Base-by-base conservation (phyloP, 169 alveolate species). In the Eimeria falciformis region DNA sequence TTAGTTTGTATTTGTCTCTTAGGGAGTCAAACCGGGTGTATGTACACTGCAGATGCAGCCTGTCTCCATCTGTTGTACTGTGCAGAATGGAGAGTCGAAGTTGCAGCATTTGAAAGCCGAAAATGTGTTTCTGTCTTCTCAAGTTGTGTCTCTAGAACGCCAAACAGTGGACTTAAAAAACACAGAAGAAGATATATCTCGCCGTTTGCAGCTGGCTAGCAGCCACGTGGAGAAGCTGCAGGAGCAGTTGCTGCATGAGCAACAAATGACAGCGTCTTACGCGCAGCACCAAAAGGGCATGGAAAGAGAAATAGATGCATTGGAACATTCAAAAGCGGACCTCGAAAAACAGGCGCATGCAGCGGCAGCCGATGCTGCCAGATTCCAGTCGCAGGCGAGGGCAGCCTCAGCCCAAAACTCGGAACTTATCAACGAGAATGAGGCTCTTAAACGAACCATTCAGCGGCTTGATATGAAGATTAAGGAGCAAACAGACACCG, bases 201-300 rank as follows among this genome's bases (percentile, higher is more conserved):
- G 62, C 14, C 90, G 78, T 23, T 78, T 82, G n/a, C 65, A 82
- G 40, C 53, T 66, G 43, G 40, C 45, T n/a, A 37, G 29, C 37
- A 45, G 77, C 90, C 2, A 45, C 27, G 21, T 11, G 40, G 90
- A 56, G 23, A 7, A 68, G 27, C 40, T 82, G 43, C 90, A 82
- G 78, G 17, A 40, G 55, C 90, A 82, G 78, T 78, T 82, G 66
- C 79, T 29, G 29, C 90, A 82, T 27, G 78, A 82, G 62, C 90
- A 82, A 78, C 90, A 82, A 33, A 56, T 82, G 3, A 55, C 90
- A 2, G 90, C 90, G 62, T 4, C 46, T 40, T 53, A 25, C 58
- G 12, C 65, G n/a, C 25, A 56, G 40, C 53, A 56, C 11, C 25
- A 58, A 5, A 12, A 68, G 43, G 58, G 56, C 58, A 56, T 82